phyloP scores from a whole-genome alignment of 495 filamentous ascomycete genomes.

The Trichoderma erinaceum region DNA sequence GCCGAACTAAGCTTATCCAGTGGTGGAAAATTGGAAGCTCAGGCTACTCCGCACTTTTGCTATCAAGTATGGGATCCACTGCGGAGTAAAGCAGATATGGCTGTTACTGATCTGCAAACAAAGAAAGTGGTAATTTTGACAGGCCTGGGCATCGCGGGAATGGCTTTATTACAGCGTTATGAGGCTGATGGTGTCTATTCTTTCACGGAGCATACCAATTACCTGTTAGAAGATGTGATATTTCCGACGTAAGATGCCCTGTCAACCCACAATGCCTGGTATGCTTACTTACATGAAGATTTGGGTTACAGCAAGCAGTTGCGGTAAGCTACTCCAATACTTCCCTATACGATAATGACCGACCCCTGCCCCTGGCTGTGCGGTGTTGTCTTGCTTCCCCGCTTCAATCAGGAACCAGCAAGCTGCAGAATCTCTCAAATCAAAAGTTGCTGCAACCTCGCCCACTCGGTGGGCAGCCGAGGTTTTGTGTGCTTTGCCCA shows the following conservation, averaged over 20 bases:
- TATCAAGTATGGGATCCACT: background rate
- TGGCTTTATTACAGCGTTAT: background rate
- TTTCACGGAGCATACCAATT: background rate
- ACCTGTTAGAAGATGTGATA: background rate
- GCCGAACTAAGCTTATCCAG: slow-evolving; percentile 9
- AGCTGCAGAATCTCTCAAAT: background rate
- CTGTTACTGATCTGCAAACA: background rate
- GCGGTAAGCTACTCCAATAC: background rate
- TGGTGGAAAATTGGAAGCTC: slow-evolving; percentile 1
- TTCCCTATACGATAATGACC: background rate
- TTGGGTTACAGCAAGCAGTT: background rate
- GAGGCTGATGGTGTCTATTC: background rate
- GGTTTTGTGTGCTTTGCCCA: background rate
- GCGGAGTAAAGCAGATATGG: background rate
- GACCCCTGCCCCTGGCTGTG: background rate
- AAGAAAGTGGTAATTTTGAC: background rate
- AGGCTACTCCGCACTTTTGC: background rate
- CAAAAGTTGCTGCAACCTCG: background rate
- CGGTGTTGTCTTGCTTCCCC: background rate
- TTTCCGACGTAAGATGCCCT: background rate
- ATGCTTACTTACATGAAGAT: background rate
- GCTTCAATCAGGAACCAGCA: slow-evolving; percentile 10
- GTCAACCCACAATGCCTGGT: background rate
- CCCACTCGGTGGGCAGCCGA: background rate
- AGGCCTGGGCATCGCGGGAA: background rate